A percentile compares a stretch with the other conserved stretches of the same genome.
phyloP scores from a whole-genome alignment of 208 protist species.

The Trypanosoma caninum region DNA sequence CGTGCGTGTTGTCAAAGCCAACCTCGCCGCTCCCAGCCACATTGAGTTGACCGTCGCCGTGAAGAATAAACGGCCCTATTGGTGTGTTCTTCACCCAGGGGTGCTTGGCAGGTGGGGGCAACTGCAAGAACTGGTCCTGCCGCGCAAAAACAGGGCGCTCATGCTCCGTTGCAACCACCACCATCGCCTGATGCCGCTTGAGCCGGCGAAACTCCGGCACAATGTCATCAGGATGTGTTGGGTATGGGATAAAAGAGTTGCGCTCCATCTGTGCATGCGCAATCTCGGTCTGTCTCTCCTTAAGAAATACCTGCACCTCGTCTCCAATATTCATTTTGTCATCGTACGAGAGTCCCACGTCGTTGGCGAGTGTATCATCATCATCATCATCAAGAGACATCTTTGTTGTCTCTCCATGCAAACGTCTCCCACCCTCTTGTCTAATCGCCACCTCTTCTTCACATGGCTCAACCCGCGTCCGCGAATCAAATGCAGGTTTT shows the following conservation, averaged over 20 bases:
- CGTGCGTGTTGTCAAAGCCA: conserved; percentile 60
- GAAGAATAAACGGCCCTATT: conserved; percentile 66
- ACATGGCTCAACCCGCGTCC: no score
- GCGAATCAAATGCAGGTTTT: no score
- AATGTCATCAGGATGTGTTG: conserved; percentile 55
- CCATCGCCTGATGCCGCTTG: conserved; percentile 51
- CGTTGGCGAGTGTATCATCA: not conserved
- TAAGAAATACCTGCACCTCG: conserved; percentile 63
- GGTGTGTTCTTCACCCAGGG: conserved; percentile 81
- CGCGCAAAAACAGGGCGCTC: conserved; percentile 61
- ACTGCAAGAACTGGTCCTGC: conserved; percentile 42
- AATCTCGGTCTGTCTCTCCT: conserved; percentile 47
- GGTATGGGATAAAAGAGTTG: conserved; percentile 63
- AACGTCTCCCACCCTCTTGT: no score
- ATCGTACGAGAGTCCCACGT: not conserved
- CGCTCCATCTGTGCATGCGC: conserved; percentile 30
- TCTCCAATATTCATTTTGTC: conserved; percentile 39
- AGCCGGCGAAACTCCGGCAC: conserved; percentile 67
- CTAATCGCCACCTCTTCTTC: not conserved
- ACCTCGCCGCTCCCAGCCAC: conserved; percentile 77
- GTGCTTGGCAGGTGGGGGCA: conserved; percentile 52
- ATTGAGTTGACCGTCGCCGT: conserved; percentile 78
- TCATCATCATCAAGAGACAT: not conserved
- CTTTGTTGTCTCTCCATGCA: no score
- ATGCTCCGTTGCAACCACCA: conserved; percentile 37